phyloP scores from a whole-genome alignment of 768 basidiomycete genomes.

The Agaricus sinodeliciosus region DNA sequence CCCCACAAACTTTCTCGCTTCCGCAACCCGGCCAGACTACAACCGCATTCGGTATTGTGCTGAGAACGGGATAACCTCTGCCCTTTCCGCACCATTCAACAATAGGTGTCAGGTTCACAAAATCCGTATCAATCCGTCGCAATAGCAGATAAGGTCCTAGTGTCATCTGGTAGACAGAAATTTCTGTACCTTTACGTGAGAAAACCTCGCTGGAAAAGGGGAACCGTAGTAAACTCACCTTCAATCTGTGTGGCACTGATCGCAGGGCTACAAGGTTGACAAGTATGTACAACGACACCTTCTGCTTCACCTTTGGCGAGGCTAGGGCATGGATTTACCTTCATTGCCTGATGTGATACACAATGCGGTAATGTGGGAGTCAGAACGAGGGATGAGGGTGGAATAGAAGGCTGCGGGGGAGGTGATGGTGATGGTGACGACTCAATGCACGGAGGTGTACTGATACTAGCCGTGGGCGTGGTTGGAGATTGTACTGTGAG shows the following conservation, averaged over 20 bases:
- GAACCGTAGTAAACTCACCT: slow-evolving; percentile 35
- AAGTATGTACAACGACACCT: slow-evolving; percentile 54
- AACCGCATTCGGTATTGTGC: slow-evolving; percentile 39
- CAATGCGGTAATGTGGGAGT: slow-evolving; percentile 19
- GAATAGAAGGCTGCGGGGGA: slow-evolving; percentile 12
- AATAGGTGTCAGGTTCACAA: slow-evolving; percentile 65
- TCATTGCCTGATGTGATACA: slow-evolving; percentile 34
- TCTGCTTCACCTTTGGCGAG: slow-evolving; percentile 18
- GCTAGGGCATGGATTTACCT: slow-evolving; percentile 22
- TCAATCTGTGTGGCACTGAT: slow-evolving; percentile 66
- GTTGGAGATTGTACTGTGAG: slow-evolving; percentile 9
- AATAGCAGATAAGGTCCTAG: slow-evolving; percentile 50
- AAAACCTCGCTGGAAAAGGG: neutral
- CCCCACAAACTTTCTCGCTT: slow-evolving; percentile 47
- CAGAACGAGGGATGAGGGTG: slow-evolving; percentile 24
- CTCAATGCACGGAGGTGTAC: neutral
- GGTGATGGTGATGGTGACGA: slow-evolving; percentile 12
- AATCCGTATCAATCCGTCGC: slow-evolving; percentile 74
- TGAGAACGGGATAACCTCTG: slow-evolving; percentile 23
- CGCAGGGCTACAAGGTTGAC: slow-evolving; percentile 53
- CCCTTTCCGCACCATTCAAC: slow-evolving; percentile 18
- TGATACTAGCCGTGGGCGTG: neutral
- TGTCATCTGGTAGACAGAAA: slow-evolving; percentile 68
- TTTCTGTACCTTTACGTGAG: slow-evolving; percentile 35
- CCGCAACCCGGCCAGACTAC: slow-evolving; percentile 49